Percentiles rank a stretch among this genome's conserved stretches.
These are phyloP conservation scores for Boletus barrowsii DNA, from an alignment of 768 basidiomycete species.

Conservation along the genomic window DNA sequence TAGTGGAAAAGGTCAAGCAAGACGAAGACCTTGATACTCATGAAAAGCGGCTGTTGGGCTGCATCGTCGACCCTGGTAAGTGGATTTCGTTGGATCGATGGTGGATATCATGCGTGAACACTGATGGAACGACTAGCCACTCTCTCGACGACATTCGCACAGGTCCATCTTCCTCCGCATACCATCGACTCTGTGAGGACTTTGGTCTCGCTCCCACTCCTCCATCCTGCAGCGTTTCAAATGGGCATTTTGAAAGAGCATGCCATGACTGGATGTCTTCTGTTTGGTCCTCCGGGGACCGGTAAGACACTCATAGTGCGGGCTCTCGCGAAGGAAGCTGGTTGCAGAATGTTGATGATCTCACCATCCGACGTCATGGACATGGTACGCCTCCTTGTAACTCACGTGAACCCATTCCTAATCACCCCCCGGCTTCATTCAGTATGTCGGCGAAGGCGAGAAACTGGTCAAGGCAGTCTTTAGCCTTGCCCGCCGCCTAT, in stretches of 20 bases:
- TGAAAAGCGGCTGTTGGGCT: conserved; percentile 75
- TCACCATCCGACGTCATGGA: conserved; percentile 95
- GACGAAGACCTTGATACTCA: conserved; percentile 76
- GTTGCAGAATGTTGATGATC: conserved; percentile 87
- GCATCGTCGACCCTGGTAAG: conserved; percentile 81
- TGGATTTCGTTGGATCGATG: not conserved
- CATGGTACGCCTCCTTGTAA: conserved; percentile 57
- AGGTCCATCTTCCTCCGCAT: conserved; percentile 84
- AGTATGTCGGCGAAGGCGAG: conserved; percentile 90
- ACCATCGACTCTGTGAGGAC: conserved; percentile 92
- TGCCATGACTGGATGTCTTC: conserved; percentile 83
- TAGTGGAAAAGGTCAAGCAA: conserved; percentile 73
- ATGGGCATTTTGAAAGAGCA: conserved; percentile 90
- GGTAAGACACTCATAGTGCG: conserved; percentile 89
- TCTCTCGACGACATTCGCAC: conserved; percentile 79
- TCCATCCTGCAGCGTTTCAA: conserved; percentile 85
- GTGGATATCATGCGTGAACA: not conserved
- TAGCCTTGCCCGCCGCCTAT: conserved; percentile 76
- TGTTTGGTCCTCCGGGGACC: conserved; percentile 92
- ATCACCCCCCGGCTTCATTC: conserved; percentile 1
- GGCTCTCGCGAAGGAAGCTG: conserved; percentile 90
- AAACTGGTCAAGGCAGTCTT: conserved; percentile 90
- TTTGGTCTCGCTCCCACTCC: conserved; percentile 82
- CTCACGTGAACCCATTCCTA: not conserved
- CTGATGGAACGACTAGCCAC: conserved; percentile 42